Conservation (phyloP, 2,329 filamentous ascomycete genomes). For the Tolypocladium inflatum region DNA sequence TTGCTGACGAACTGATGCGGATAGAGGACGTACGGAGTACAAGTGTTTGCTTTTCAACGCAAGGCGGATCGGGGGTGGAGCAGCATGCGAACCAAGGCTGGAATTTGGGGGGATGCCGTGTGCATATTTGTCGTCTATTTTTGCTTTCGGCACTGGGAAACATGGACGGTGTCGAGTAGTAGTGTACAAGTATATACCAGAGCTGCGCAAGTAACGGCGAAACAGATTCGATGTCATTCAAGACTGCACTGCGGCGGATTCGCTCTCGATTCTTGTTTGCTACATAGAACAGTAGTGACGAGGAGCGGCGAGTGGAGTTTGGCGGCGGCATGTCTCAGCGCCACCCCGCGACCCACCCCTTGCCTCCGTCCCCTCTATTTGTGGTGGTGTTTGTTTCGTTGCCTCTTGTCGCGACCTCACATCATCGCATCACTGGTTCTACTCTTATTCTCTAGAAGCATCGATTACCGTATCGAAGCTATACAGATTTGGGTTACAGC, state of each 20-base stretch:
- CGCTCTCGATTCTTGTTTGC: not conserved
- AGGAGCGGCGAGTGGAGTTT: not conserved
- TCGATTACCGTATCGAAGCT: not conserved
- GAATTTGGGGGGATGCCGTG: not conserved
- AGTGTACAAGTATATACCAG: conserved; percentile 1
- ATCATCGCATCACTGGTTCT: not conserved
- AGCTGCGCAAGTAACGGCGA: not conserved
- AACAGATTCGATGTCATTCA: not conserved
- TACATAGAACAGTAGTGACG: no score
- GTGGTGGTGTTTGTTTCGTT: not conserved
- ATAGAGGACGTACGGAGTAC: conserved; percentile 9
- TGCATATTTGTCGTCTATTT: not conserved
- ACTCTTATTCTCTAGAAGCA: not conserved
- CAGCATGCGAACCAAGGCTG: not conserved
- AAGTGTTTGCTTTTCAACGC: not conserved
- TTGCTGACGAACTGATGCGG: conserved; percentile 3
- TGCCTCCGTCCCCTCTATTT: not conserved
- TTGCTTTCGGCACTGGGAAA: not conserved
- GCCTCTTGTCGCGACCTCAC: not conserved
- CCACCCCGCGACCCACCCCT: not conserved
- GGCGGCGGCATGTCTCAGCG: not conserved
- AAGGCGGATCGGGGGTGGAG: not conserved
- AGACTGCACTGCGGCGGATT: not conserved
- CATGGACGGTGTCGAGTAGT: not conserved
- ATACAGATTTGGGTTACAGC: no score